These are phyloP conservation scores for Fusarium dimerum DNA, from an alignment of 2,329 filamentous ascomycete species.

Conservation along the genomic window DNA sequence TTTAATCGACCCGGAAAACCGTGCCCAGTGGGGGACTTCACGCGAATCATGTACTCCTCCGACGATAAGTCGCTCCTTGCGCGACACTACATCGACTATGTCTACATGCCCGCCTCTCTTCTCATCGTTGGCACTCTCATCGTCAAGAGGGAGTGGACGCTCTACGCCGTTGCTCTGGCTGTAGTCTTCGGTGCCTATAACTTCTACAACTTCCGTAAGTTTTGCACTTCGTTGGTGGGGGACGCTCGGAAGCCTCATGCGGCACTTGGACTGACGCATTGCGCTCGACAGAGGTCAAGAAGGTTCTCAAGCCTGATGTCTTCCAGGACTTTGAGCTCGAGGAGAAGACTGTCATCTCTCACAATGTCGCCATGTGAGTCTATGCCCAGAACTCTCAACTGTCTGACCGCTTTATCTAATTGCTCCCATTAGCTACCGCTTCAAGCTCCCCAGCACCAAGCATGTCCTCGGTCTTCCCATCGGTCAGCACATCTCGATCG, in stretches of 20 bases:
- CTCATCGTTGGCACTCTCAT: constrained; percentile 75
- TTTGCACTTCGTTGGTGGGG: background rate
- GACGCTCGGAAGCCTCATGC: too few species aligned
- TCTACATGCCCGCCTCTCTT: constrained; percentile 81
- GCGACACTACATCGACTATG: constrained; percentile 71
- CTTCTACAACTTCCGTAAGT: constrained; percentile 70
- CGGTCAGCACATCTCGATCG: constrained; percentile 98
- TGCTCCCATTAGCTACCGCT: constrained; percentile 71
- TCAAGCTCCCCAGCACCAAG: constrained; percentile 74
- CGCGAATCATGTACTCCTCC: constrained; percentile 24
- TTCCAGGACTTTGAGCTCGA: constrained; percentile 93
- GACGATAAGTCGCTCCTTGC: constrained; percentile 42
- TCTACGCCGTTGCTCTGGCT: constrained; percentile 69
- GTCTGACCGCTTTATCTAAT: constrained; percentile 1
- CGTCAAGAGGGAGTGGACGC: constrained; percentile 75
- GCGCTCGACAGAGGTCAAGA: constrained; percentile 64
- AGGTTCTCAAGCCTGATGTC: constrained; percentile 79
- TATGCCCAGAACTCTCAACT: background rate
- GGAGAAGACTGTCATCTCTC: constrained; percentile 93
- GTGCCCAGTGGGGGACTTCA: constrained; percentile 23
- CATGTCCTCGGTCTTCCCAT: constrained; percentile 94
- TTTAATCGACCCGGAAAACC: background rate
- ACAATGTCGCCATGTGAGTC: constrained; percentile 93
- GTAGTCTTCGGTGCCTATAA: constrained; percentile 69
- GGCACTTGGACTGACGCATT: constrained; percentile 11